Conservation (phyloP, 2,329 filamentous ascomycete genomes). For the Paecilomyces variotii region DNA sequence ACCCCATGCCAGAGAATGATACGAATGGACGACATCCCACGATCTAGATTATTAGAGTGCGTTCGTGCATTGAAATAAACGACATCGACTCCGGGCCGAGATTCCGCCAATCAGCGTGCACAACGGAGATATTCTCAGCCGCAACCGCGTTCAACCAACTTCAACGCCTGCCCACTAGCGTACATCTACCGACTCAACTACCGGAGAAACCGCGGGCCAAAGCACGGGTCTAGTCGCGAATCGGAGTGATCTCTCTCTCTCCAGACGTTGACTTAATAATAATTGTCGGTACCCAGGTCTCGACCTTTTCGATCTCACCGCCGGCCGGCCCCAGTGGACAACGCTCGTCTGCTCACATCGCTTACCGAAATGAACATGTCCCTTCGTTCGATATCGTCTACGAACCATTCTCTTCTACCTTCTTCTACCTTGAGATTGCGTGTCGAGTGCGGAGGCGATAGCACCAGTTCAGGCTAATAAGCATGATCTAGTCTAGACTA, state of each 20-base stretch:
- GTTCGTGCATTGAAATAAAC: not conserved
- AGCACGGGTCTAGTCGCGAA: not conserved
- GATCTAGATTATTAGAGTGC: not conserved
- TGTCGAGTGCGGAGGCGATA: not conserved
- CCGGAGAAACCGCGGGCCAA: not conserved
- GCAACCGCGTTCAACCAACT: not conserved
- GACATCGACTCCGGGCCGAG: not conserved
- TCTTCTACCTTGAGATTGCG: not conserved
- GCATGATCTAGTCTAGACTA: not conserved
- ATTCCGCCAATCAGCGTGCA: not conserved
- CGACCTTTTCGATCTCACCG: not conserved
- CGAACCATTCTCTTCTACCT: not conserved
- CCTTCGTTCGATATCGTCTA: not conserved
- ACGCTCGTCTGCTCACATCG: not conserved
- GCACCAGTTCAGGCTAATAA: not conserved
- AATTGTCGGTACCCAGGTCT: not conserved
- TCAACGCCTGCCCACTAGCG: not conserved
- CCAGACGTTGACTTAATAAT: not conserved
- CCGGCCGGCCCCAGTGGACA: not conserved
- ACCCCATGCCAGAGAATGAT: not conserved
- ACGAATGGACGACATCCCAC: not conserved
- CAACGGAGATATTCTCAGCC: not conserved
- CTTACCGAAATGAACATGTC: not conserved
- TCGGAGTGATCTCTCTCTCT: not conserved
- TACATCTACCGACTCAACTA: not conserved